These are phyloP conservation scores for Schoenoplectus tabernaemontani DNA, from an alignment of 202 grass and related monocot species.

Conservation along the genomic window DNA sequence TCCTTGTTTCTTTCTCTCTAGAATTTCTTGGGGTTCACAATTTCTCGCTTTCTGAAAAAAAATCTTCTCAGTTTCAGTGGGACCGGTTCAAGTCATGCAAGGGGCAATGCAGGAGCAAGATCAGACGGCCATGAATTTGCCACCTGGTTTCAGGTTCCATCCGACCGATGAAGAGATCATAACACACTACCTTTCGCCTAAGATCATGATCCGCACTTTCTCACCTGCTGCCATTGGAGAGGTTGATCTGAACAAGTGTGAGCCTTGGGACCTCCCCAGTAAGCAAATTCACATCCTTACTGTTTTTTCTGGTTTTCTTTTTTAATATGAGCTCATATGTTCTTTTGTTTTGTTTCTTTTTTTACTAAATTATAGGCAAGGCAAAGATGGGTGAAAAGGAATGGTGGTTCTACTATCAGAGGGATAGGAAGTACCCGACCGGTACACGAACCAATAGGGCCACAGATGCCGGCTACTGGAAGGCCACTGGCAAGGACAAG, in stretches of 20 bases:
- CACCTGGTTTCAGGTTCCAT: conserved; percentile 41
- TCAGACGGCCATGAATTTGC: conserved; percentile 24
- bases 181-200: conserved; percentile 33
- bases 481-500: conserved; percentile 60
- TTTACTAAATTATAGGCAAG: conserved; percentile 32
- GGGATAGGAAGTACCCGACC: conserved; percentile 66
- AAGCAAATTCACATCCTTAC: neutral
- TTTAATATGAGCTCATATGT: neutral
- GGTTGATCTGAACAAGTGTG: conserved; percentile 30
- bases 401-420: conserved; percentile 65
- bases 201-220: neutral
- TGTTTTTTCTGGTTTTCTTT: neutral
- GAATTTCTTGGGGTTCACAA: conserved; percentile 11
- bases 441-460: conserved; percentile 62
- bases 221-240: conserved; percentile 14
- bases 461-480: conserved; percentile 52
- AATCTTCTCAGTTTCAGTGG: too few species aligned
- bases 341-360: neutral
- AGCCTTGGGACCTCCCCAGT: conserved; percentile 50
- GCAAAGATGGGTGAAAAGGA: conserved; percentile 72
- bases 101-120: conserved; percentile 5
- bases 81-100: conserved; percentile 4
- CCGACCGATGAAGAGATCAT: conserved; percentile 44
- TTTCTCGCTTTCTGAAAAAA: neutral
- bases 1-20: neutral